Evolutionary conservation across 805 yeast genomes (phyloP), one percentile per base, ranked within the genome.

Genomic region (Yarrowia phangngaensis): DNA sequence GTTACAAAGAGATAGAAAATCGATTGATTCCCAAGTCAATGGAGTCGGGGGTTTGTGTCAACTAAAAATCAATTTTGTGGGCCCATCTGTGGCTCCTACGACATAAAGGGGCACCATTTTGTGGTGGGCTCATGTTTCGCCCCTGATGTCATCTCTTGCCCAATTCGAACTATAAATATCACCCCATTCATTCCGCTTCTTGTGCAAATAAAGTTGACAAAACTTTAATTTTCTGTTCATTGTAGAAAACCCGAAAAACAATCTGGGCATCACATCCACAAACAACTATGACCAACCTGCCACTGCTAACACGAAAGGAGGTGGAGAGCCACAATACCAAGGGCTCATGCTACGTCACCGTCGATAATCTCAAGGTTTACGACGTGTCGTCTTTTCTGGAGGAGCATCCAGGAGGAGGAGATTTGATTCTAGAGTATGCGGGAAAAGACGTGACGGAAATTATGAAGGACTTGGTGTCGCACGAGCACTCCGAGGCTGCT

Each of bases 401-500:
- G 20, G 85, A 79, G 59, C 94, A 84, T 55, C 85, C 85, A 6
- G 85, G 85, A 20, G 85, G 85, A 7, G 73, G 65, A 13, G 76
- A 76, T 43, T 71, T 80, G 11, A 75, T 78, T 52, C 67, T 56
- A 27, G 69, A 69, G 20, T 59, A 61, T 45, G 61, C 64, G 23
- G 65, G 66, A 48, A 59, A 58, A 51, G 74, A 70, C 51, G 60
- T 65, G 51, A 85, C 96, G 8, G 77, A 76, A 47, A 79, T 87
- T 38, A 75, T 90, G 74, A 79, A 81, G 6, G 97, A 90, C 60
- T 70, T 70, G 15, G 68, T 69, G 3, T 71, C 81, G 27, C 96
- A 89, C 63, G 78, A 75, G 43, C 96, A 90, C 64, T 80, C 92
- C 4, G 90, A 84, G 54, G 70, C 82, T 36, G 95, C 97, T 1